These are phyloP conservation scores for Scedosporium apiospermum DNA, from an alignment of 2,329 filamentous ascomycete genomes.

Conservation along the genomic window DNA sequence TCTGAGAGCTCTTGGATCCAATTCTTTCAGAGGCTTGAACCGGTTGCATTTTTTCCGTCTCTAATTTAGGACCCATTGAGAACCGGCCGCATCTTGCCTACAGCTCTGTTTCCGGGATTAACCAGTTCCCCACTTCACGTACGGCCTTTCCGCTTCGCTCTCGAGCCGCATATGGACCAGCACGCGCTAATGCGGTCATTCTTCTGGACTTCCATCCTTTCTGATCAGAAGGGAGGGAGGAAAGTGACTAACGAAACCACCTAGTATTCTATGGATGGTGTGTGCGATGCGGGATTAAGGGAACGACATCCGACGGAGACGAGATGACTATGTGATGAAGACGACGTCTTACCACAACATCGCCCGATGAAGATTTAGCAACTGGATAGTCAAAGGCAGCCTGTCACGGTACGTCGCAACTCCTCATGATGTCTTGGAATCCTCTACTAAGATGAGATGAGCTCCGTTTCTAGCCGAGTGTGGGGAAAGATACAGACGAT, in stretches of 20 bases:
- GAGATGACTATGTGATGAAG: not conserved
- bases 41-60: not conserved
- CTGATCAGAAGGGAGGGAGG: not conserved
- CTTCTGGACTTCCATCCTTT: not conserved
- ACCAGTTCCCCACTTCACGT: not conserved
- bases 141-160: not conserved
- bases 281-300: not conserved
- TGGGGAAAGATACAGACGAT: not conserved
- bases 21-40: not conserved
- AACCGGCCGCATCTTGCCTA: not conserved
- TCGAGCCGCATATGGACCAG: not conserved
- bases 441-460: not conserved
- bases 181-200: not conserved
- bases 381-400: too few species aligned
- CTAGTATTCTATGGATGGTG: not conserved
- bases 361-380: not conserved
- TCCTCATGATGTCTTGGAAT: not conserved
- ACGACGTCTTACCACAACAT: not conserved
- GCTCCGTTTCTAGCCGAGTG: not conserved
- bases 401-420: not conserved
- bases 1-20: not conserved
- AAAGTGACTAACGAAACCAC: not conserved
- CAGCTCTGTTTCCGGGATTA: not conserved
- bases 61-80: not conserved
- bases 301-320: not conserved